These are phyloP conservation scores for Gossypium bickii DNA, from an alignment of 345 rosid genomes.

Conservation along the genomic window DNA sequence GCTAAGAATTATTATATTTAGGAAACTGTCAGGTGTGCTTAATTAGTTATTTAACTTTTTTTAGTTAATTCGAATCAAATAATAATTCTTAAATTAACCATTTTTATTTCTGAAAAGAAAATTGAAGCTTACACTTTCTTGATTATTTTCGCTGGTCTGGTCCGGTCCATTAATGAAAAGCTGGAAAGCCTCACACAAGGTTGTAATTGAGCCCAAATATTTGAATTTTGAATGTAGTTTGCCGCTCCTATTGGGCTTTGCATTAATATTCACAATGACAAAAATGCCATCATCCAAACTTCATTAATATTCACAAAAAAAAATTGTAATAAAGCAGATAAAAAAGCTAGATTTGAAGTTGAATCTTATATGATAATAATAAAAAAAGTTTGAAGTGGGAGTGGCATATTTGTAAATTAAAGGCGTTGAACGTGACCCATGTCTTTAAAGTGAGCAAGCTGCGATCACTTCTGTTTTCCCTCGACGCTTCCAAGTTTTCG, in stretches of 20 bases:
- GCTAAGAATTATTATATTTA: too few relatives aligned
- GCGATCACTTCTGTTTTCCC: background rate
- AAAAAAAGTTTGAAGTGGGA: background rate
- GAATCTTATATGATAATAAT: too few relatives aligned
- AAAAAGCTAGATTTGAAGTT: too few relatives aligned
- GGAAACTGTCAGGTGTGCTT: too few relatives aligned
- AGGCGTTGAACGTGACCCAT: background rate
- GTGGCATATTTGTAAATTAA: constrained; percentile 19
- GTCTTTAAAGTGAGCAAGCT: background rate
- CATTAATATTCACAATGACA: background rate
- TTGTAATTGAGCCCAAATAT: background rate
- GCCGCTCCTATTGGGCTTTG: constrained; percentile 8
- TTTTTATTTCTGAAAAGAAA: too few relatives aligned
- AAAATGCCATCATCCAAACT: constrained; percentile 3
- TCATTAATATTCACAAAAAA: too few relatives aligned
- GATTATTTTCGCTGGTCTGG: too few relatives aligned
- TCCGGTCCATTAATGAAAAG: background rate
- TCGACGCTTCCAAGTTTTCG: background rate
- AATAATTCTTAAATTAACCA: background rate
- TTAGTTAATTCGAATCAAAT: background rate
- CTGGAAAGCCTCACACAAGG: background rate
- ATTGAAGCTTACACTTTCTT: background rate
- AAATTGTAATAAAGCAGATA: too few relatives aligned
- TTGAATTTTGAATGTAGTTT: constrained; percentile 4
- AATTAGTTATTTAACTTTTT: too few relatives aligned